Evolutionary conservation across 2,329 filamentous ascomycete species (phyloP).

Genomic region (Aplosporella prunicola): DNA sequence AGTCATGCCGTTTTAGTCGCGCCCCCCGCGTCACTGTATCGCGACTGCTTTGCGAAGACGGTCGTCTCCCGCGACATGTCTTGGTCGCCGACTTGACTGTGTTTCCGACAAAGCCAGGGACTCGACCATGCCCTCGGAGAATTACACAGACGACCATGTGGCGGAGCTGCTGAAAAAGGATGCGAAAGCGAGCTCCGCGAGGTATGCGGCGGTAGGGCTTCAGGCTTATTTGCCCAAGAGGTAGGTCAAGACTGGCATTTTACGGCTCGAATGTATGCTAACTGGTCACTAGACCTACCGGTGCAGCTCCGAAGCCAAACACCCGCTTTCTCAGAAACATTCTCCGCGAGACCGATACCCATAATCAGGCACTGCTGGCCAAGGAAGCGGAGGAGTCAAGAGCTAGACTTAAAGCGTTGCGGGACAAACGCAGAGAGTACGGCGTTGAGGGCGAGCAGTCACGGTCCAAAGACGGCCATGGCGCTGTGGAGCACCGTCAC

Average conservation of each 20-base stretch:
- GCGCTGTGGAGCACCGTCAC: neutral
- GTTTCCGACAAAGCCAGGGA: too few species aligned
- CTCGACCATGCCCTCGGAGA: slow-evolving; percentile 22
- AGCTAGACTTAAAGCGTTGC: slow-evolving; percentile 51
- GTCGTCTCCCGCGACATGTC: too few species aligned
- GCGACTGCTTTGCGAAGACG: too few species aligned
- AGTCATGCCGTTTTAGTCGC: too few species aligned
- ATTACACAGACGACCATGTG: slow-evolving; percentile 66
- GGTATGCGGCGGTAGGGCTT: slow-evolving; percentile 65
- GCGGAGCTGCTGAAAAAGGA: slow-evolving; percentile 71
- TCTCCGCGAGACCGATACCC: slow-evolving; percentile 75
- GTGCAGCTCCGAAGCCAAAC: slow-evolving; percentile 74
- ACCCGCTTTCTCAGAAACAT: slow-evolving; percentile 82
- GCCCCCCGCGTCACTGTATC: too few species aligned
- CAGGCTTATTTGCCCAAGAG: slow-evolving; percentile 53
- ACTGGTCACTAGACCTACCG: slow-evolving; percentile 43
- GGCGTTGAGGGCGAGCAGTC: slow-evolving; percentile 17
- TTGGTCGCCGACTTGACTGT: too few species aligned
- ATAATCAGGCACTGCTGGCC: slow-evolving; percentile 78
- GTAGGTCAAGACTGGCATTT: slow-evolving; percentile 26
- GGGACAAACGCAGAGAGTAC: slow-evolving; percentile 25
- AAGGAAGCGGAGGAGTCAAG: slow-evolving; percentile 75
- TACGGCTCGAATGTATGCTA: neutral
- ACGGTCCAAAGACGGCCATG: slow-evolving; percentile 2
- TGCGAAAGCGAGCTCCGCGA: slow-evolving; percentile 62